Evolutionary conservation across 768 basidiomycete genomes (phyloP).

Genomic region (Collybia mongolica): DNA sequence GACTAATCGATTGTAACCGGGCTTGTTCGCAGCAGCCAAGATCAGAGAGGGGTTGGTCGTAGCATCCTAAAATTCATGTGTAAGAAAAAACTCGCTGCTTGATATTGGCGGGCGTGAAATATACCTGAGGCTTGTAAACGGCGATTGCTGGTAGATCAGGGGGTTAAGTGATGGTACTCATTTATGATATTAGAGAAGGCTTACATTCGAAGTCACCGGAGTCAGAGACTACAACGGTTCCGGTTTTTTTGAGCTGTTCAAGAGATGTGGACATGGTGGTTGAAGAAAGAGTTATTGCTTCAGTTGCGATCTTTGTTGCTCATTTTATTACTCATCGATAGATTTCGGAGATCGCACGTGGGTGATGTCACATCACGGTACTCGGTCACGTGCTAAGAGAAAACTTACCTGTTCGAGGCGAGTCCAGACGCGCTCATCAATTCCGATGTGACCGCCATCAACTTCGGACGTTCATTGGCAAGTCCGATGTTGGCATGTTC

Average conservation of each 20-base stretch:
- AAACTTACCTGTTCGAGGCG: too few relatives aligned
- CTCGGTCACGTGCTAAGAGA: too few relatives aligned
- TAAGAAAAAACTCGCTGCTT: background rate
- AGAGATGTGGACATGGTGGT: slow-evolving; percentile 77
- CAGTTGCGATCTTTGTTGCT: background rate
- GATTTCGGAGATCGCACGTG: too few relatives aligned
- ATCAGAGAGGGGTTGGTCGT: slow-evolving; percentile 98
- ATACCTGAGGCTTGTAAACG: slow-evolving; percentile 91
- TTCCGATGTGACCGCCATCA: too few relatives aligned
- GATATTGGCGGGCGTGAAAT: background rate
- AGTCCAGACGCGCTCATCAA: too few relatives aligned
- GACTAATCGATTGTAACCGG: slow-evolving; percentile 81
- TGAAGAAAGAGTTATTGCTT: slow-evolving; percentile 7
- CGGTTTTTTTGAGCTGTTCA: slow-evolving; percentile 84
- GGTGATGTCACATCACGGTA: too few relatives aligned
- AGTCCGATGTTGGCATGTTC: too few relatives aligned
- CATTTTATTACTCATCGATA: too few relatives aligned
- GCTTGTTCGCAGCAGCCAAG: slow-evolving; percentile 88
- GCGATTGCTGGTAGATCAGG: slow-evolving; percentile 68
- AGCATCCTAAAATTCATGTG: slow-evolving; percentile 64
- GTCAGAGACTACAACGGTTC: slow-evolving; percentile 96
- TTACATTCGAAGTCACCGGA: slow-evolving; percentile 92
- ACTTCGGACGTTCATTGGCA: too few relatives aligned
- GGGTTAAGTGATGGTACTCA: slow-evolving; percentile 13
- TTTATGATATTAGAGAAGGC: slow-evolving; percentile 20